phyloP scores from a whole-genome alignment of 2,329 filamentous ascomycete genomes.

The Beauveria bassiana region DNA sequence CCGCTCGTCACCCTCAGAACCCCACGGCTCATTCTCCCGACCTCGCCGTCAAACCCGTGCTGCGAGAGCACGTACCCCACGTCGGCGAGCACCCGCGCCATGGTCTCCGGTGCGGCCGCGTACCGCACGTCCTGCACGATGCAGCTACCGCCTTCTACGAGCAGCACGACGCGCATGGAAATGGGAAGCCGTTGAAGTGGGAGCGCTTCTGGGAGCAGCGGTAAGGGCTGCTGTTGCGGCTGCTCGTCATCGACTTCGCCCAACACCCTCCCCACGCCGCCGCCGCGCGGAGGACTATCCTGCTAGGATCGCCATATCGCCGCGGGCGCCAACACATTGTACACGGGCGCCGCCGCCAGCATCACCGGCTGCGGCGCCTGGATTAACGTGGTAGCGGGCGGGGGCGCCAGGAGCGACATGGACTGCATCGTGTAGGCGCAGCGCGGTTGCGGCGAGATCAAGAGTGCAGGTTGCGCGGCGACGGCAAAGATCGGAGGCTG shows the following conservation, averaged over 20 bases:
- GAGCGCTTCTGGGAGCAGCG: background rate
- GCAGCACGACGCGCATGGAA: conserved; percentile 1
- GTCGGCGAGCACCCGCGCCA: background rate
- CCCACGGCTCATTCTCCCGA: background rate
- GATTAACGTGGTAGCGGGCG: conserved; percentile 12
- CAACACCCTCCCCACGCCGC: background rate
- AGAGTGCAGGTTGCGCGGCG: background rate
- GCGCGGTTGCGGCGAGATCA: conserved; percentile 3
- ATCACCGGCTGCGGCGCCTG: background rate
- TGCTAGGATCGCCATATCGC: background rate
- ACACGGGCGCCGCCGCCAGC: background rate
- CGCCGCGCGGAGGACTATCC: background rate
- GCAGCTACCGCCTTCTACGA: background rate
- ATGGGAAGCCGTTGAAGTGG: background rate
- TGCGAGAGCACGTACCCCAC: background rate
- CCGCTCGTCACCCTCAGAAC: background rate
- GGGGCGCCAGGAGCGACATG: conserved; percentile 12
- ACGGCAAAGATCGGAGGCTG: conserved; percentile 21
- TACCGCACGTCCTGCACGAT: conserved; percentile 5
- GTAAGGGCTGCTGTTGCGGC: background rate
- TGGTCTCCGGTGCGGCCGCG: background rate
- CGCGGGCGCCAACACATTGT: background rate
- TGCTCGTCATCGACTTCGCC: background rate
- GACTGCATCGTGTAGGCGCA: background rate
- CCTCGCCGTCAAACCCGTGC: background rate